Evolutionary conservation across 108 stramenopile species (phyloP), one percentile per base, ranked within the genome.

Genomic region (Skeletonema marinoi): DNA sequence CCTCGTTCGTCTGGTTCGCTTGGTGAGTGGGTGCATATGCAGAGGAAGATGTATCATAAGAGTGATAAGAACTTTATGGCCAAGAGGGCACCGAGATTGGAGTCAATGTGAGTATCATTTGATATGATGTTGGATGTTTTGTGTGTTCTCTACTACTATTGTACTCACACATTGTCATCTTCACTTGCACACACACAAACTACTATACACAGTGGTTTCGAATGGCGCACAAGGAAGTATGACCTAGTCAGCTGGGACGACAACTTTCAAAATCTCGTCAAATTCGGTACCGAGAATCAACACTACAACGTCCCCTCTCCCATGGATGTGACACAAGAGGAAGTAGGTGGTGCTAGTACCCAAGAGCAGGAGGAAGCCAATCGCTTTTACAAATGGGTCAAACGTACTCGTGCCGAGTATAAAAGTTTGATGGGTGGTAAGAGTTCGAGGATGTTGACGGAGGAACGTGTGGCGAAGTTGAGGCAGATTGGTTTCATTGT

Each of bases 11-110:
- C 72, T 29, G 72, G 72, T 21, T 44, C 72, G 32, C 63, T 73
- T 2, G 72, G 72, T 11, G 72, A 73, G 48, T 73, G 72, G 72
- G 72, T 73, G 11, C 72, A 73, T 32, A 73, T 73, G 72, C 62
- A 73, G 62, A 60, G 72, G 32, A 60, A 61, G 39, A 41, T 73
- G 38, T 73, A 64, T 41, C 60, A 73, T 32, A 63, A 50, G 46
- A 65, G 65, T 60, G 72, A 73, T 46, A 63, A 63, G 63, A 73
- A 64, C 42, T 73, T 73, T 33, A 41, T 73, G 36, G 72, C 63
- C 41, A 73, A 29, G 39, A 30, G 63, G 41, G 72, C 72, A 32
- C 62, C 62, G 8, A 25, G 39, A 60, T 48, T 73, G 50, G 60
- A 60, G n/a, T 6, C 35, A 16, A 48, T 35, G 58, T 70, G 67